These are phyloP conservation scores for Neocallimastix lanati DNA, from an alignment of 192 early-diverging fungal species.

Conservation along the genomic window DNA sequence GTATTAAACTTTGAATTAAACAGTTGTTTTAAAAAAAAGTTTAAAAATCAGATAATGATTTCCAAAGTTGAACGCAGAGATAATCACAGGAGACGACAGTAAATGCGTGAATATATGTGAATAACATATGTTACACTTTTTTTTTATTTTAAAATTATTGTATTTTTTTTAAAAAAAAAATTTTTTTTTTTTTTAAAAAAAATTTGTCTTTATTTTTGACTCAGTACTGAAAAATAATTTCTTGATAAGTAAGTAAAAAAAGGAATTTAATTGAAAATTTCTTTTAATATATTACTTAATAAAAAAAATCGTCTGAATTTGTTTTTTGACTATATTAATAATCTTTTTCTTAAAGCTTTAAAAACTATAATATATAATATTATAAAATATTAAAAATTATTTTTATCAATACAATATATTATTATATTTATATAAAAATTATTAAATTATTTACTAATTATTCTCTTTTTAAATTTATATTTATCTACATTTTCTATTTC, in stretches of 20 bases:
- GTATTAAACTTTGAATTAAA: neutral
- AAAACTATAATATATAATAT: no score
- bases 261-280: neutral
- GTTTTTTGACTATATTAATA: neutral
- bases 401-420: no score
- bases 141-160: neutral
- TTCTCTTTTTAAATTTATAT: no score
- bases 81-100: neutral
- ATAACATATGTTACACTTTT: neutral
- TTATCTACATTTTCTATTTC: no score
- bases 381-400: no score
- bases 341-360: no score
- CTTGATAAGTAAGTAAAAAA: neutral
- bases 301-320: neutral
- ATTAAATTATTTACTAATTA: no score
- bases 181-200: neutral
- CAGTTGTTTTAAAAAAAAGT: neutral
- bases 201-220: neutral
- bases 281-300: neutral
- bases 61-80: neutral
- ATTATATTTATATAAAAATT: no score
- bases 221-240: neutral
- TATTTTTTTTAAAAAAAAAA: neutral
- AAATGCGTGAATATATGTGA: neutral
- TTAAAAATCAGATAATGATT: neutral